Conservation (phyloP, 306 rosid species). For the Heteromeles arbutifolia region DNA sequence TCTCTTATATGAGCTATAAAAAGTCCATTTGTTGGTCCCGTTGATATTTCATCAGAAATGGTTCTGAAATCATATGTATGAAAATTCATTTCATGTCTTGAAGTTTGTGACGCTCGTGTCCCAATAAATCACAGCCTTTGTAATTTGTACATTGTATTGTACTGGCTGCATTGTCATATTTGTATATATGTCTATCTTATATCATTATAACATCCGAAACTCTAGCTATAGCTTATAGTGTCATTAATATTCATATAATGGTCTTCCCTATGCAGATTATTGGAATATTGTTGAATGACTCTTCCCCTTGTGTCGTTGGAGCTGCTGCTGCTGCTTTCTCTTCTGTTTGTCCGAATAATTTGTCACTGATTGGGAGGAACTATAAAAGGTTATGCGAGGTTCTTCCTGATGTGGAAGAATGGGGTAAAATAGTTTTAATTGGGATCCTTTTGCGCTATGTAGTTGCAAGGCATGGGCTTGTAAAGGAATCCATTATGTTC, state of each 20-base stretch:
- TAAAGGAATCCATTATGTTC: conserved; percentile 73
- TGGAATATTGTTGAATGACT: conserved; percentile 65
- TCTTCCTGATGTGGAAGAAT: conserved; percentile 94
- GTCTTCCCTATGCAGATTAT: conserved; percentile 49
- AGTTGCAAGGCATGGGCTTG: conserved; percentile 81
- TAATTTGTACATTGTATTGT: not conserved
- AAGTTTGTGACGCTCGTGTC: not conserved
- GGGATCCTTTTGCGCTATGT: conserved; percentile 83
- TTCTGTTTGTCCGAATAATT: conserved; percentile 80
- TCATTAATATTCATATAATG: not conserved
- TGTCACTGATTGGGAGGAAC: conserved; percentile 63
- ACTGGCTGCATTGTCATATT: not conserved
- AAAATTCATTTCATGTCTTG: not conserved
- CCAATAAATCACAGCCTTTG: not conserved
- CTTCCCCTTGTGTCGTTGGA: conserved; percentile 88
- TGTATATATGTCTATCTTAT: not conserved
- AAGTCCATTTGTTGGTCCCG: no score
- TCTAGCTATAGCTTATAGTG: not conserved
- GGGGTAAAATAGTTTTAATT: conserved; percentile 88
- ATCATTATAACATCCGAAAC: not conserved
- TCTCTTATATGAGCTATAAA: not conserved
- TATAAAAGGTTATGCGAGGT: conserved; percentile 71
- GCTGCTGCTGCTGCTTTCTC: conserved; percentile 96
- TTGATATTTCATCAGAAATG: not conserved
- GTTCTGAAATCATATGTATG: not conserved